These are phyloP conservation scores for Penicillium manginii DNA, from an alignment of 495 filamentous ascomycete genomes.

Conservation along the genomic window DNA sequence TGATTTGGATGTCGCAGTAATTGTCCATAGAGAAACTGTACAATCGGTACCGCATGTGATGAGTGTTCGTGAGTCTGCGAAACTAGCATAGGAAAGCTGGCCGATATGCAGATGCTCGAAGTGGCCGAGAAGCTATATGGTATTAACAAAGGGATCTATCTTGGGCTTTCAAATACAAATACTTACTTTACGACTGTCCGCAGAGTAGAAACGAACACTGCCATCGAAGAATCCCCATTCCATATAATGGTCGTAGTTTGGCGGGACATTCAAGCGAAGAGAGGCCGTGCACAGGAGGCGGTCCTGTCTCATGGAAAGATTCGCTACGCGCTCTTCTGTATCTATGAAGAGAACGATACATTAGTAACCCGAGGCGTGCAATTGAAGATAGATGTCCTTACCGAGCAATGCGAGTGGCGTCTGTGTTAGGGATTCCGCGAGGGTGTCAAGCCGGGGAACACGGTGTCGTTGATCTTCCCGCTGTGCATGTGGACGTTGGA, in stretches of 20 bases:
- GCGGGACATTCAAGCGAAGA: slow-evolving; percentile 83
- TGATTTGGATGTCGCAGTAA: slow-evolving; percentile 63
- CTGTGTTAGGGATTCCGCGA: slow-evolving; percentile 74
- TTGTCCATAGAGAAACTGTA: slow-evolving; percentile 80
- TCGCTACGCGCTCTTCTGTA: slow-evolving; percentile 77
- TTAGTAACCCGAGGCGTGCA: background rate
- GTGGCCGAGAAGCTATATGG: slow-evolving; percentile 65
- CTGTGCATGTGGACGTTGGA: slow-evolving; percentile 74
- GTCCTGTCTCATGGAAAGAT: slow-evolving; percentile 83
- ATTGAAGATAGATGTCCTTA: slow-evolving; percentile 25
- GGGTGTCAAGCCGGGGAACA: slow-evolving; percentile 72
- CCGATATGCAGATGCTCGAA: slow-evolving; percentile 93
- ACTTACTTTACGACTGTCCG: slow-evolving; percentile 69
- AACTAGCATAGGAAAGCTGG: slow-evolving; percentile 77
- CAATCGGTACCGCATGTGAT: slow-evolving; percentile 92
- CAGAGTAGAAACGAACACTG: slow-evolving; percentile 84
- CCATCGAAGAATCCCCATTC: slow-evolving; percentile 97
- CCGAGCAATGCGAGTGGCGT: slow-evolving; percentile 79
- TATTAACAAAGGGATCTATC: slow-evolving; percentile 11
- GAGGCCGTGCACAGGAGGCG: slow-evolving; percentile 82
- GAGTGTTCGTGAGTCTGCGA: slow-evolving; percentile 87
- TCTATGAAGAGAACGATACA: slow-evolving; percentile 43
- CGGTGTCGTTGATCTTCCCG: slow-evolving; percentile 68
- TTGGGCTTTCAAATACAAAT: background rate
- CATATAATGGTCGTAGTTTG: slow-evolving; percentile 84